These are phyloP conservation scores for Boletus insuetus DNA, from an alignment of 768 basidiomycete species.

Conservation along the genomic window DNA sequence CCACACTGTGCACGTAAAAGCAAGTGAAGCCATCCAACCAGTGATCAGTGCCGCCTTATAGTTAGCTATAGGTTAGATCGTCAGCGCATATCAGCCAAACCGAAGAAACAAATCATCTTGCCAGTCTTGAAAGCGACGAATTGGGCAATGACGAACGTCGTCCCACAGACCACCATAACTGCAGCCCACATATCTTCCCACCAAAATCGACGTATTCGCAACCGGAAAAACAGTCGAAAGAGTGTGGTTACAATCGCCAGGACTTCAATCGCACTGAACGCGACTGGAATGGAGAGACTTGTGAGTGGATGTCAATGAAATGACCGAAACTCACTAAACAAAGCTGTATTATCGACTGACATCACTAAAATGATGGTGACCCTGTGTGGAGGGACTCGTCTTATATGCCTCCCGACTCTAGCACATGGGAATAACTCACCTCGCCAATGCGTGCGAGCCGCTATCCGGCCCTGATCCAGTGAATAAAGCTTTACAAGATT, in stretches of 20 bases:
- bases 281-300: background rate
- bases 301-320: background rate
- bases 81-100: background rate
- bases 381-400: background rate
- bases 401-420: background rate
- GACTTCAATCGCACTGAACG: background rate
- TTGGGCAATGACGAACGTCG: background rate
- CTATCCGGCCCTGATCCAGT: background rate
- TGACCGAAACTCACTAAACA: background rate
- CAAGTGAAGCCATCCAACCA: background rate
- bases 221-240: slow-evolving; percentile 14
- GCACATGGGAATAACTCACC: background rate
- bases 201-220: slow-evolving; percentile 18
- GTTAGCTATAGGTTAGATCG: background rate
- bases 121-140: background rate
- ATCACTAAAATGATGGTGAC: background rate
- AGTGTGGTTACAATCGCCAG: slow-evolving; percentile 7
- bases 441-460: background rate
- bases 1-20: background rate
- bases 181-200: slow-evolving; percentile 26
- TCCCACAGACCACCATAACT: background rate
- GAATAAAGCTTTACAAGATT: background rate
- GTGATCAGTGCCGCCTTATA: background rate
- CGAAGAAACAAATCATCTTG: background rate
- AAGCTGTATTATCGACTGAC: background rate